Percentiles rank a stretch among this genome's conserved stretches.
These are phyloP conservation scores for Mucor ambiguus DNA, from an alignment of 371 early-diverging fungal genomes.

Conservation along the genomic window DNA sequence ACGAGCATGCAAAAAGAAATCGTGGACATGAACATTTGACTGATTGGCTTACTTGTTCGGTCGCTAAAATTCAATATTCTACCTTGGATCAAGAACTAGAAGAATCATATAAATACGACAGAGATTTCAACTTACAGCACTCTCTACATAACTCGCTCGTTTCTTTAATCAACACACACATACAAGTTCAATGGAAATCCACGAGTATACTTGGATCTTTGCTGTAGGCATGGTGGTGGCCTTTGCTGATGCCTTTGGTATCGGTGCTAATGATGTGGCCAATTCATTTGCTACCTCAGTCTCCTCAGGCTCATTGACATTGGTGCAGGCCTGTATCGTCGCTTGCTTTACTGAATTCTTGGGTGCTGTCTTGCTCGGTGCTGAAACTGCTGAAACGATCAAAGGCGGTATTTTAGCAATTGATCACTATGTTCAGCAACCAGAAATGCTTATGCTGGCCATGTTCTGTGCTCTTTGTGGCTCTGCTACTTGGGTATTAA, in stretches of 20 bases:
- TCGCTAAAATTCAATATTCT: neutral
- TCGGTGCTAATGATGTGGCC: slow-evolving; percentile 92
- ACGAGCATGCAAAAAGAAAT: neutral
- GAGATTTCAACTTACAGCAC: neutral
- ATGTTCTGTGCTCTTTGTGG: slow-evolving; percentile 85
- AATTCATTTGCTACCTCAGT: slow-evolving; percentile 91
- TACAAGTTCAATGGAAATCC: neutral
- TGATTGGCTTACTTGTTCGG: slow-evolving; percentile 16
- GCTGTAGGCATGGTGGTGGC: slow-evolving; percentile 70
- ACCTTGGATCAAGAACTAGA: slow-evolving; percentile 4
- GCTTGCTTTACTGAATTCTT: slow-evolving; percentile 87
- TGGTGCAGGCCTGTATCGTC: slow-evolving; percentile 73
- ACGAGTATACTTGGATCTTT: slow-evolving; percentile 78
- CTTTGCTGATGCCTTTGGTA: slow-evolving; percentile 65
- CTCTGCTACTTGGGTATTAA: slow-evolving; percentile 76
- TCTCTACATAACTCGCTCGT: neutral
- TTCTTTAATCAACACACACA: neutral
- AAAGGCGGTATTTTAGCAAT: slow-evolving; percentile 70
- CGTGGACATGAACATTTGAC: slow-evolving; percentile 9
- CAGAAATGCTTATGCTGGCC: slow-evolving; percentile 79
- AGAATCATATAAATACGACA: slow-evolving; percentile 9
- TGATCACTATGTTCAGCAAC: slow-evolving; percentile 52
- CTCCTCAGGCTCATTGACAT: slow-evolving; percentile 76
- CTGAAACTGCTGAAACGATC: slow-evolving; percentile 78
- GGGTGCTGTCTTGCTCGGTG: slow-evolving; percentile 83